Evolutionary conservation across 2,329 filamentous ascomycete genomes (phyloP), one percentile per base, ranked within the genome.

Genomic region (Anthostomella pinea): DNA sequence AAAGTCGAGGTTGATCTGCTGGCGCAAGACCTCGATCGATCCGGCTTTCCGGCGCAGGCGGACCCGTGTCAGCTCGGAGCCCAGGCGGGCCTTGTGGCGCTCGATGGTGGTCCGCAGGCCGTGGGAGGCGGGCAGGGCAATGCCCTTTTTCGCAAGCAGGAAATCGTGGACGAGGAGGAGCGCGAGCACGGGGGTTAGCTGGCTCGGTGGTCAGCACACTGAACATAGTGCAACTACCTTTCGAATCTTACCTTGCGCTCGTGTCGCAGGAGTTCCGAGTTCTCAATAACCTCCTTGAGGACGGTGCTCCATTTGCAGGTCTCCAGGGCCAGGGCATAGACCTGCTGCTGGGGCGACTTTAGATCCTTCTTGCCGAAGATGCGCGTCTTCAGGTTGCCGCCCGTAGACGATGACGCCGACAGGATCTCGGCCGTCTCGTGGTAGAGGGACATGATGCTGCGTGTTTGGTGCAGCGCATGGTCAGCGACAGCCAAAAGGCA

Each of bases 221-320:
- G 33, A 30, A 29, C 31, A 18, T 9, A 39, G 14, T 30, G 43
- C 25, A 38, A 49, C 58, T 40, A 60, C 63, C 62, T 51, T 65
- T 56, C 47, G 56, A 30, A 13, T 24, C 18, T 49, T 60, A 93
- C 90, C 79, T 95, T 95, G 47, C 79, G 83, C 68, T 98, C 93
- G 8, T 81, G 66, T n/a, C 75, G 74, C 22, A 97, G 67, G 22
- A 97, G 67, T 3, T 80, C 83, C 1, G 88, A 77, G 48, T 75
- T 79, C 51, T 96, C 88, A 56, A 98, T 79, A n/a, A 96, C 83
- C 56, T 95, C 89, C 54, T 88, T 88, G 30, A 98, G 67, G 3
- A 96, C 73, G 3, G 71, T 61, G 52, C 90, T 93, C 87, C 91
- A 96, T 79, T 95, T 97, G 50, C 85, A 82, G 1, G 87, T 81